Percentiles rank a stretch among this genome's conserved stretches.
These are phyloP conservation scores for Botrytis sinoallii DNA, from an alignment of 2,329 filamentous ascomycete species.

Conservation along the genomic window DNA sequence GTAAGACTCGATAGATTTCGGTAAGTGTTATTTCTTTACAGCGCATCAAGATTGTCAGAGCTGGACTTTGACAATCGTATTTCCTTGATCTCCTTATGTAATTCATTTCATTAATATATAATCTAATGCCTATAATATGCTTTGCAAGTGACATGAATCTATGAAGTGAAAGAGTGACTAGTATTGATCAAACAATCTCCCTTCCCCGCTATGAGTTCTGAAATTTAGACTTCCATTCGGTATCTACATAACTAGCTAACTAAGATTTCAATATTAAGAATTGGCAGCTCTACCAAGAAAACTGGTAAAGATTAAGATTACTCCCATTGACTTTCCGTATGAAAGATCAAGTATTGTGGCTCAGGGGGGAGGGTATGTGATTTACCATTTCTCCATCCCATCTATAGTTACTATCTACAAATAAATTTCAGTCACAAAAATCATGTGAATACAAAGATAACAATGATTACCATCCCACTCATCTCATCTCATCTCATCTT, in stretches of 20 bases:
- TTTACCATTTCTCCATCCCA: background rate
- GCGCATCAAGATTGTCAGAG: background rate
- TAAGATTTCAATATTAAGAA: background rate
- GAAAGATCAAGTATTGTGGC: background rate
- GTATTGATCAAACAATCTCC: background rate
- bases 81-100: background rate
- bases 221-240: background rate
- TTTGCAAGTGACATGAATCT: background rate
- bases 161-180: background rate
- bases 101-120: background rate
- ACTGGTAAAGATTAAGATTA: background rate
- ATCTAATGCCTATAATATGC: background rate
- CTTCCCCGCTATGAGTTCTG: background rate
- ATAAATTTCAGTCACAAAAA: background rate
- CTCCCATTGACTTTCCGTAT: background rate
- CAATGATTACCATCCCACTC: background rate
- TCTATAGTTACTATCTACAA: background rate
- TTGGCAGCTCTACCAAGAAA: background rate
- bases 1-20: background rate
- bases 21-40: conserved; percentile 1
- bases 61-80: background rate
- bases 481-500: too few species aligned
- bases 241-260: background rate
- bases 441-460: background rate
- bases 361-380: background rate